Percentiles rank a stretch among this genome's conserved stretches.
Evolutionary conservation across 768 basidiomycete genomes (phyloP).

Genomic region (Calocera cornea): DNA sequence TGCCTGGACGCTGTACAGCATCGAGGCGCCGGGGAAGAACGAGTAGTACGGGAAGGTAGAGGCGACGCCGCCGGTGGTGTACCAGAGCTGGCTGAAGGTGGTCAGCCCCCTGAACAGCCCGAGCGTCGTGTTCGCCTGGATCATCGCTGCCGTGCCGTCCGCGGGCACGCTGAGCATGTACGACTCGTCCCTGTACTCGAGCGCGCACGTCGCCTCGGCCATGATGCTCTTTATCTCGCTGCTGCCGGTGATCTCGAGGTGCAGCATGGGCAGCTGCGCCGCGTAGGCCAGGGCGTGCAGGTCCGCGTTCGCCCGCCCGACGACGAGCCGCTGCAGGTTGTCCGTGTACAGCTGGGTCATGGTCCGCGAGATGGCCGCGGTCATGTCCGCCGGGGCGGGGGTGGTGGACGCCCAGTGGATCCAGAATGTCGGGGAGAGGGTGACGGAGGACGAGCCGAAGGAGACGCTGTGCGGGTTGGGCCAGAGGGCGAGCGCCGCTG

Average conservation of each 20-base stretch:
- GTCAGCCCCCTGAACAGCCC: conserved; percentile 60
- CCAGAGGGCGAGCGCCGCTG: not conserved
- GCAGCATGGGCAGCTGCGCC: conserved; percentile 31
- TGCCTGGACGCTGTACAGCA: conserved; percentile 38
- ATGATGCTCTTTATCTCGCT: conserved; percentile 32
- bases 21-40: conserved; percentile 14
- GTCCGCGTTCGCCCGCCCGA: conserved; percentile 44
- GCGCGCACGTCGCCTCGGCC: conserved; percentile 37
- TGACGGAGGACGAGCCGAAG: not conserved
- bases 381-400: conserved; percentile 39
- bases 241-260: conserved; percentile 29
- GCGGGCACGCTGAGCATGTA: conserved; percentile 45
- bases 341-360: conserved; percentile 35
- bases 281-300: conserved; percentile 28
- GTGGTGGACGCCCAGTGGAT: not conserved
- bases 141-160: conserved; percentile 39
- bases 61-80: conserved; percentile 18
- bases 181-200: conserved; percentile 42
- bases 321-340: conserved; percentile 44
- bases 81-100: conserved; percentile 65
- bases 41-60: not conserved
- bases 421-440: not conserved
- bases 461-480: not conserved
- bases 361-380: conserved; percentile 42
- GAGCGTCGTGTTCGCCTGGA: conserved; percentile 41